These are phyloP conservation scores for Salix viminalis DNA, from an alignment of 345 rosid genomes.

Conservation along the genomic window DNA sequence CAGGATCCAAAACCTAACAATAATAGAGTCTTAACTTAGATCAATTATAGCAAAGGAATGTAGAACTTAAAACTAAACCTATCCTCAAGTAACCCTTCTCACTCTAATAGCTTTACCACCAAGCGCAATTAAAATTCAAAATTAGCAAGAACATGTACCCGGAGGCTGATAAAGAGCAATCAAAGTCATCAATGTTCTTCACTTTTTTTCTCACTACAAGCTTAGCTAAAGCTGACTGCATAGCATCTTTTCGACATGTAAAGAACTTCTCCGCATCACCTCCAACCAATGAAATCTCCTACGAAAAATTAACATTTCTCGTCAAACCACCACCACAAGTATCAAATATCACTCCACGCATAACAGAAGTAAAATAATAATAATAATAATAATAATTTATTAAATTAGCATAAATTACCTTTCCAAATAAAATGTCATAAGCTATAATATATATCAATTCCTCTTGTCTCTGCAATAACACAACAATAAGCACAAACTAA, in stretches of 20 bases:
- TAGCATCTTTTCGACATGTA: conserved; percentile 41
- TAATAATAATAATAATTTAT: too few relatives aligned
- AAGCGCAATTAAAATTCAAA: neutral
- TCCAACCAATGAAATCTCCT: conserved; percentile 46
- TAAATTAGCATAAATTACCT: conserved; percentile 34
- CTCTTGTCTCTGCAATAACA: conserved; percentile 57
- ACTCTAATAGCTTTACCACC: neutral
- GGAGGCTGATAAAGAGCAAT: conserved; percentile 41
- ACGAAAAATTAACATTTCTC: conserved; percentile 11
- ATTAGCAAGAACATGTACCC: conserved; percentile 35
- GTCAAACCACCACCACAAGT: conserved; percentile 13
- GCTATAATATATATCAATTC: conserved; percentile 61
- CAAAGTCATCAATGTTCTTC: conserved; percentile 54
- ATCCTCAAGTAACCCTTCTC: neutral
- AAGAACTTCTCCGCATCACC: conserved; percentile 88
- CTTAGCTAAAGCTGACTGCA: conserved; percentile 53
- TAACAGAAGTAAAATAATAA: too few relatives aligned
- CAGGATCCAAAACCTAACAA: neutral
- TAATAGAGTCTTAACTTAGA: neutral
- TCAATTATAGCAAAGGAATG: neutral
- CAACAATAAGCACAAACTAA: neutral
- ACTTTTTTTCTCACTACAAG: conserved; percentile 63
- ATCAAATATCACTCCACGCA: neutral
- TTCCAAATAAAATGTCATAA: conserved; percentile 74
- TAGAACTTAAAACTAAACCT: neutral